Evolutionary conservation across 345 rosid species (phyloP).

Genomic region (Linum tenue): DNA sequence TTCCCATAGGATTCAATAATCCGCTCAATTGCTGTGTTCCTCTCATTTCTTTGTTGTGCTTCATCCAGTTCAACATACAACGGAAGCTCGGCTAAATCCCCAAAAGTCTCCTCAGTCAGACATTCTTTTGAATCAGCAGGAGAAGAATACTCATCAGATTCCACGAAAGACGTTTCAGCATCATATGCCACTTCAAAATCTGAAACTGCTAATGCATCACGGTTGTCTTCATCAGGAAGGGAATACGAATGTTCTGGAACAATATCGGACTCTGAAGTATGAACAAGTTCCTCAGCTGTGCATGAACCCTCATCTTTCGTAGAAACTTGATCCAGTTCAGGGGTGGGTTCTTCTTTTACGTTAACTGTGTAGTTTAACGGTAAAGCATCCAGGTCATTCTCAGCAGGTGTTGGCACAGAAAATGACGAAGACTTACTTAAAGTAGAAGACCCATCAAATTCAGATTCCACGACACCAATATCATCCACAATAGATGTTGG

Average conservation of each 20-base stretch:
- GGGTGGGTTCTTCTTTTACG: constrained; percentile 34
- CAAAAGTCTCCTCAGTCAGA: constrained; percentile 54
- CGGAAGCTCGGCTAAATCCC: constrained; percentile 61
- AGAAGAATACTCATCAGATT: constrained; percentile 37
- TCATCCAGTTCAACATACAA: constrained; percentile 58
- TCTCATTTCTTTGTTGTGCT: constrained; percentile 42
- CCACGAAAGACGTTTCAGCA: constrained; percentile 32
- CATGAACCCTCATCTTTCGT: constrained; percentile 36
- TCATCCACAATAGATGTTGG: constrained; percentile 40
- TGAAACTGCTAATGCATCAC: constrained; percentile 27
- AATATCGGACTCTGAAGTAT: constrained; percentile 32
- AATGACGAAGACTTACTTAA: constrained; percentile 36
- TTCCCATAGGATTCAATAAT: constrained; percentile 63
- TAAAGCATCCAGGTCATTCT: constrained; percentile 28
- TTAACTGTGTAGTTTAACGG: constrained; percentile 28
- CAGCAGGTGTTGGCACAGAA: constrained; percentile 29
- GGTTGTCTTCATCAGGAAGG: constrained; percentile 42
- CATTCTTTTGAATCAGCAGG: constrained; percentile 31
- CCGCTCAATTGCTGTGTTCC: constrained; percentile 56
- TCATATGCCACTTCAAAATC: constrained; percentile 41
- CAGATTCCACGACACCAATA: constrained; percentile 28
- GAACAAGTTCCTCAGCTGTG: constrained; percentile 33
- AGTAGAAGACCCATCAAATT: constrained; percentile 41
- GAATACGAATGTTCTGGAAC: constrained; percentile 40
- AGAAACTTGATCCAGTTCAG: constrained; percentile 35